These are phyloP conservation scores for Vicia villosa DNA, from an alignment of 306 rosid genomes.

Conservation along the genomic window DNA sequence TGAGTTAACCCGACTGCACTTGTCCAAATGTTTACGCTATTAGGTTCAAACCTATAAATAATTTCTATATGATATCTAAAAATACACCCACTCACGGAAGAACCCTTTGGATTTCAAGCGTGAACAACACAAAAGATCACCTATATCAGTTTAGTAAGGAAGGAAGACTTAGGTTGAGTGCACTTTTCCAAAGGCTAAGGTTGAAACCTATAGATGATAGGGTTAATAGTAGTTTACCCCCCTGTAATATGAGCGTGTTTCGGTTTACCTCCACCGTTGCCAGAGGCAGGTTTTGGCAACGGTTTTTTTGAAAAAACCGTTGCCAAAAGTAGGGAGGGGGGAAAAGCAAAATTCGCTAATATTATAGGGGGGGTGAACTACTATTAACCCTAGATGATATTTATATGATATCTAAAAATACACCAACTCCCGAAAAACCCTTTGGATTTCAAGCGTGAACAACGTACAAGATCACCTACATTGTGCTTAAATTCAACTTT, in stretches of 20 bases:
- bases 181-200: too few species aligned
- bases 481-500: neutral
- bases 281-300: too few species aligned
- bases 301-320: too few species aligned
- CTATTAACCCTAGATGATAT: neutral
- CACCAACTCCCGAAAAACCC: neutral
- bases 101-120: neutral
- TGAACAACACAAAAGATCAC: neutral
- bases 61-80: neutral
- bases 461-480: neutral
- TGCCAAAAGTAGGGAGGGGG: too few species aligned
- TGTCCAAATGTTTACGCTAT: too few species aligned
- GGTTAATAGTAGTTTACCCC: too few species aligned
- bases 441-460: neutral
- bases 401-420: neutral
- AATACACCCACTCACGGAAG: neutral
- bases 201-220: neutral
- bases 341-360: too few species aligned
- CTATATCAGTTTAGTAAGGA: neutral
- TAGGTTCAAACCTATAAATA: neutral
- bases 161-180: too few species aligned
- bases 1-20: too few species aligned
- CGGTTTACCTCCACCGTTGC: too few species aligned
- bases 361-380: too few species aligned
- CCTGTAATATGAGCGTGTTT: too few species aligned